A percentile compares a stretch with the other conserved stretches of the same genome.
Conservation (phyloP, 2,329 filamentous ascomycete genomes). For the Colletotrichum lini region DNA sequence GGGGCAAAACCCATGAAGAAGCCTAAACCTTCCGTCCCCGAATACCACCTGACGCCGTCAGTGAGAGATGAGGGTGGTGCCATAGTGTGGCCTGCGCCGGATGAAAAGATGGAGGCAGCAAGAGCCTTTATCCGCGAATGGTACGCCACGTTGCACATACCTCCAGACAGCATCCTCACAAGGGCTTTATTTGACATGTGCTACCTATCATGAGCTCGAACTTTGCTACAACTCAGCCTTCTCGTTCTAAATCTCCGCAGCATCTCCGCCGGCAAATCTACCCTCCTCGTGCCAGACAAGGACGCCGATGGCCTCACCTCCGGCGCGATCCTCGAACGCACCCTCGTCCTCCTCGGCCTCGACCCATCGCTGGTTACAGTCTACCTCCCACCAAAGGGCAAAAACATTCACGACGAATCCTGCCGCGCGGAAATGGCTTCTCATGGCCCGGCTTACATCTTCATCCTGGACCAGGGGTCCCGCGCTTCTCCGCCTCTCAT, state of each 20-base stretch:
- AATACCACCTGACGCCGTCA: conserved; percentile 61
- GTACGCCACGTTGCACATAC: conserved; percentile 52
- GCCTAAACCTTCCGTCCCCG: conserved; percentile 50
- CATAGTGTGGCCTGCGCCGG: conserved; percentile 74
- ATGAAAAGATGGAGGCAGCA: conserved; percentile 67
- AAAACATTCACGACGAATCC: conserved; percentile 67
- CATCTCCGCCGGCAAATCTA: conserved; percentile 63
- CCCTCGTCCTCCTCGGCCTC: conserved; percentile 71
- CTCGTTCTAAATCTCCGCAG: conserved; percentile 53
- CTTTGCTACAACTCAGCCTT: neutral
- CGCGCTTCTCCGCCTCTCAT: conserved; percentile 64
- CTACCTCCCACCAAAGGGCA: conserved; percentile 73
- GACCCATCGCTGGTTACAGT: conserved; percentile 65
- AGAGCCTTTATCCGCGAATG: conserved; percentile 71
- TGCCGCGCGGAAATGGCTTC: conserved; percentile 69
- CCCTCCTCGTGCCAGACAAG: conserved; percentile 77
- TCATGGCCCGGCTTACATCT: conserved; percentile 54
- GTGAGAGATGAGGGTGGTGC: conserved; percentile 60
- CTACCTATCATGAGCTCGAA: neutral
- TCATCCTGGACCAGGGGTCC: conserved; percentile 57
- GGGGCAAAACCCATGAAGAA: conserved; percentile 14
- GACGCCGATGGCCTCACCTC: conserved; percentile 78
- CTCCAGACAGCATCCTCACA: too few species aligned
- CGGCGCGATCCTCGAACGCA: conserved; percentile 74
- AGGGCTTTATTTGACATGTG: too few species aligned